These are phyloP conservation scores for Podaxis carcinomalis DNA, from an alignment of 768 basidiomycete species.

Conservation along the genomic window DNA sequence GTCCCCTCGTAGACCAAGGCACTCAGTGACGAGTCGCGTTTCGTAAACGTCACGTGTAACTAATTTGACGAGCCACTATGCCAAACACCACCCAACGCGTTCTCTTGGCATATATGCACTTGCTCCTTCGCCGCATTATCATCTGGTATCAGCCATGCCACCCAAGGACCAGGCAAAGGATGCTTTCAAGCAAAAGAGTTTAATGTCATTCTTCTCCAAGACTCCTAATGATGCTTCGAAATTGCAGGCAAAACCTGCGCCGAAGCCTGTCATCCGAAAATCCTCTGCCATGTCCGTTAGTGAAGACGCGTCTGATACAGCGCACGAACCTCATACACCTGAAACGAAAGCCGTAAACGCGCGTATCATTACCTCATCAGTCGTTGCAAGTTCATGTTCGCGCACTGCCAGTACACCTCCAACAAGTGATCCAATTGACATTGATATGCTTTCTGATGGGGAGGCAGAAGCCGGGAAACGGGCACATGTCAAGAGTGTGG, in stretches of 20 bases:
- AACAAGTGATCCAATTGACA: slow-evolving; percentile 73
- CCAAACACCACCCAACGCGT: slow-evolving; percentile 7
- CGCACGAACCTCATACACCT: slow-evolving; percentile 35
- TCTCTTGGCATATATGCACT: neutral
- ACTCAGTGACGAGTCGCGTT: neutral
- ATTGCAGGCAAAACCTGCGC: slow-evolving; percentile 19
- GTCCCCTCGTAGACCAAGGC: neutral
- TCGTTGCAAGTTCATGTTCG: slow-evolving; percentile 40
- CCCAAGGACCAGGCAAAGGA: slow-evolving; percentile 39
- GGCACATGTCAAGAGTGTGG: slow-evolving; percentile 19
- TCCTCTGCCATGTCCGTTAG: slow-evolving; percentile 13
- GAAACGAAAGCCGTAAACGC: slow-evolving; percentile 28
- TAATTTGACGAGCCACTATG: neutral
- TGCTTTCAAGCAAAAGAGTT: slow-evolving; percentile 64
- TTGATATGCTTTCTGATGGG: slow-evolving; percentile 63
- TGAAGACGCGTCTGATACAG: slow-evolving; percentile 30
- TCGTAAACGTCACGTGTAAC: slow-evolving; percentile 1
- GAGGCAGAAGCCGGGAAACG: slow-evolving; percentile 39
- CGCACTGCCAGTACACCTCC: slow-evolving; percentile 62
- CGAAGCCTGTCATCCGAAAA: slow-evolving; percentile 14
- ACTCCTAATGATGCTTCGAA: slow-evolving; percentile 19
- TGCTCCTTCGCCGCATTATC: neutral
- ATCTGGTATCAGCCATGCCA: slow-evolving; percentile 24
- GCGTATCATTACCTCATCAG: slow-evolving; percentile 32
- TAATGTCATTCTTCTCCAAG: slow-evolving; percentile 65